These are phyloP conservation scores for Teunomyces gatunensis DNA, from an alignment of 805 yeast species.

Conservation along the genomic window DNA sequence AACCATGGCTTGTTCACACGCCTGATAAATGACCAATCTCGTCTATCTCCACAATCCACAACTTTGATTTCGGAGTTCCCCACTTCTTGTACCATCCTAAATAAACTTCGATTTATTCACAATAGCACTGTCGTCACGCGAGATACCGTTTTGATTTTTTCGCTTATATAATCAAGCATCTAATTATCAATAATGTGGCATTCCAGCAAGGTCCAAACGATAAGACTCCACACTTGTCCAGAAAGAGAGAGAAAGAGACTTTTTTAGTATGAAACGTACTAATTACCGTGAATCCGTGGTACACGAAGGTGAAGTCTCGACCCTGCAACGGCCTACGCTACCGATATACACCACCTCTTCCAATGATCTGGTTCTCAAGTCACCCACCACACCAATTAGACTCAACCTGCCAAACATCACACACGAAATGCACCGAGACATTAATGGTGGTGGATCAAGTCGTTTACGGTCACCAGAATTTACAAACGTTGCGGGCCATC, in stretches of 20 bases:
- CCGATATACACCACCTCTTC: slow-evolving; percentile 27
- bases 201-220: background rate
- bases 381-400: slow-evolving; percentile 19
- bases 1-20: no score
- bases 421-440: background rate
- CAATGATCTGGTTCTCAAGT: slow-evolving; percentile 13
- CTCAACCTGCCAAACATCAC: slow-evolving; percentile 20
- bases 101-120: no score
- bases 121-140: background rate
- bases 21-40: no score
- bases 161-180: background rate
- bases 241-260: background rate
- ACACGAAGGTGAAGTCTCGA: slow-evolving; percentile 35
- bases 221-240: background rate
- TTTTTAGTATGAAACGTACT: background rate
- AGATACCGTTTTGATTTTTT: background rate
- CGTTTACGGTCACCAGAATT: background rate
- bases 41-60: no score
- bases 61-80: no score
- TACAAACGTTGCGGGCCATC: background rate
- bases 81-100: no score
- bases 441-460: background rate
- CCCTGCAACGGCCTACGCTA: slow-evolving; percentile 23
- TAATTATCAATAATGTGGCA: background rate
- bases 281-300: slow-evolving; percentile 15